Evolutionary conservation across 148 eudicot genomes (phyloP), one percentile per base, ranked within the genome.

Genomic region (Amaranthus hypochondriacus): DNA sequence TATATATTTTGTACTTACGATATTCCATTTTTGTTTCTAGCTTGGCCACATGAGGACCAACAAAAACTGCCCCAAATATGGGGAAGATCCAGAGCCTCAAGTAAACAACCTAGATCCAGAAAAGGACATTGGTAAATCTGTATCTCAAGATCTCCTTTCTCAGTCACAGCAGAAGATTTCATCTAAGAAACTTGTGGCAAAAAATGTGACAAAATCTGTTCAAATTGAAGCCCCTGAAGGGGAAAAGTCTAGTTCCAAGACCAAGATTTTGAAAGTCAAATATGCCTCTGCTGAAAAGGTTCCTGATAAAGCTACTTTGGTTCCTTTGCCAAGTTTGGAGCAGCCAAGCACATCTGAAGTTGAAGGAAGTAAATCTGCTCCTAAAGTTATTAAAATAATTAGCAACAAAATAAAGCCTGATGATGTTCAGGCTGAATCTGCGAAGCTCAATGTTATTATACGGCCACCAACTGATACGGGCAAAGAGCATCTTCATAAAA

Each of bases 11-110:
- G 62, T 54, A 66, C 73, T 72, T 42, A 21, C 68, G 57, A 48
- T 59, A n/a, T 49, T 68, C 68, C 61, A 47, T 48, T 65, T 6
- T 76, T 69, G 63, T 59, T 73, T 43, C 75, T 84, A 95, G 99
- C 90, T 86, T 75, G 99, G 99, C 73, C 99, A 95, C 76, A 95
- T 95, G 97, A 83, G 93, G 76, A 95, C 99, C 53, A 95, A 95
- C 81, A 95, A 92, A 77, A 80, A 95, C 77, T 95, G 99, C 76
- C 94, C 99, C 76, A 95, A 80, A 76, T 95, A 87, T 73, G 77
- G 97, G 48, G 96, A 92, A 76, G 97, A 95, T 72, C 55, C 84
- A 44, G 96, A 88, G 42, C 65, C 86, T 68, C 90, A 82, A 72
- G 73, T 73, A 46, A 91, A 86, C 76, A 87, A 75, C 58, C 70